Evolutionary conservation across 2,329 filamentous ascomycete species (phyloP).

Genomic region (Colletotrichum magnum): DNA sequence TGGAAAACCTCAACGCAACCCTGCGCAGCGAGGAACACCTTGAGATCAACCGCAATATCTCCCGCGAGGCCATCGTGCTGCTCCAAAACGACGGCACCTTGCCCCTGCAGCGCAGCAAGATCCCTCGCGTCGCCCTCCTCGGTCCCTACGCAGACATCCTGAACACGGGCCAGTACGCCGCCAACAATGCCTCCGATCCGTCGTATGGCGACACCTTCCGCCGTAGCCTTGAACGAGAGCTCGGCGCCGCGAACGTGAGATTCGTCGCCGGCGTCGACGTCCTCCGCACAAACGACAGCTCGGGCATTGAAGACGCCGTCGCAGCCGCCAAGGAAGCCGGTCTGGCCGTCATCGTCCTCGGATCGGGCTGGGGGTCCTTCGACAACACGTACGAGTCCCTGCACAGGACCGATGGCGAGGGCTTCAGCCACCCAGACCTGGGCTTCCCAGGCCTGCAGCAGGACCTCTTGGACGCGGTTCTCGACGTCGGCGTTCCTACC

Average conservation of each 20-base stretch:
- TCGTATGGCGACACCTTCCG: constrained; percentile 43
- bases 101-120: constrained; percentile 25
- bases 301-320: constrained; percentile 44
- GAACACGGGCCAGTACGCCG: constrained; percentile 43
- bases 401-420: constrained; percentile 53
- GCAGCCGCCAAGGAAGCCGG: constrained; percentile 47
- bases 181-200: constrained; percentile 42
- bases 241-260: constrained; percentile 44
- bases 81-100: constrained; percentile 43
- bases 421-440: constrained; percentile 49
- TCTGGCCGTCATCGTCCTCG: constrained; percentile 49
- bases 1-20: constrained; percentile 37
- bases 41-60: constrained; percentile 42
- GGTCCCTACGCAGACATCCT: constrained; percentile 44
- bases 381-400: constrained; percentile 39
- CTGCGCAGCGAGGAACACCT: constrained; percentile 40
- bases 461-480: constrained; percentile 50
- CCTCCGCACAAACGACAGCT: constrained; percentile 40
- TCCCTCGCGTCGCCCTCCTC: constrained; percentile 40
- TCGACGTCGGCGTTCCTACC: constrained; percentile 49
- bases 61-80: constrained; percentile 44
- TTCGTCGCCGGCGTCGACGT: constrained; percentile 41
- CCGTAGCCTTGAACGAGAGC: constrained; percentile 39
- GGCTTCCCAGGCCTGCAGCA: constrained; percentile 51
- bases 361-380: constrained; percentile 46